Percentiles rank a stretch among this genome's conserved stretches.
phyloP scores from a whole-genome alignment of 176 grass and related monocot genomes.

The Panicum miliaceum region DNA sequence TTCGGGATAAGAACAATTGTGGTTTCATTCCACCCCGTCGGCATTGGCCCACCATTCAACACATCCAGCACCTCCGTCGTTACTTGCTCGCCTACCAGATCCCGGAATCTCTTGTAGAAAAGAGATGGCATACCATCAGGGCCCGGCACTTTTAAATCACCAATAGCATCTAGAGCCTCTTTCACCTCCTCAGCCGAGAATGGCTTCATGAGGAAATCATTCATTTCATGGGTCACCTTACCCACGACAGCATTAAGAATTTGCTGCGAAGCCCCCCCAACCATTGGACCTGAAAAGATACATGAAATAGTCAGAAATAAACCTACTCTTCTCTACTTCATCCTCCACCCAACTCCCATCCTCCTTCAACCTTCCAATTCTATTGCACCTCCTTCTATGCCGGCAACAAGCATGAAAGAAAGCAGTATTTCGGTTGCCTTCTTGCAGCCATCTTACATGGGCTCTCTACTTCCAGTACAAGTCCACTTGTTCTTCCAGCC shows the following conservation, averaged over 20 bases:
- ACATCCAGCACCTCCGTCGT: no score
- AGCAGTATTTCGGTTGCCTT: not conserved
- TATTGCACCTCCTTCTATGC: not conserved
- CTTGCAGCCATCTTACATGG: not conserved
- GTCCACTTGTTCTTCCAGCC: not conserved
- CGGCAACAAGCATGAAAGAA: not conserved
- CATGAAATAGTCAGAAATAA: not conserved
- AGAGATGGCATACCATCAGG: not conserved
- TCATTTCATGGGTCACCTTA: not conserved
- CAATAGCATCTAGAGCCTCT: not conserved
- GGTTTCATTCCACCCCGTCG: not conserved
- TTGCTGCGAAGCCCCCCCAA: fast-evolving
- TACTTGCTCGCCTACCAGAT: no score
- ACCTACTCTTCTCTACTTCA: not conserved
- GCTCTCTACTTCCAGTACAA: not conserved
- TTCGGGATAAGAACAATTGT: not conserved
- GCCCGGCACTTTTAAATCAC: not conserved
- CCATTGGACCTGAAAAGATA: not conserved
- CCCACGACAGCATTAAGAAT: not conserved
- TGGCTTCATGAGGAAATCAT: fast-evolving
- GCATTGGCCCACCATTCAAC: not conserved
- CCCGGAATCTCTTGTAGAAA: not conserved
- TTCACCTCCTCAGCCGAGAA: not conserved
- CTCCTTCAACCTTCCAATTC: not conserved
- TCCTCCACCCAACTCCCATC: not conserved